Evolutionary conservation across 495 filamentous ascomycete genomes (phyloP).

Genomic region (Parachaetomium inaequale): DNA sequence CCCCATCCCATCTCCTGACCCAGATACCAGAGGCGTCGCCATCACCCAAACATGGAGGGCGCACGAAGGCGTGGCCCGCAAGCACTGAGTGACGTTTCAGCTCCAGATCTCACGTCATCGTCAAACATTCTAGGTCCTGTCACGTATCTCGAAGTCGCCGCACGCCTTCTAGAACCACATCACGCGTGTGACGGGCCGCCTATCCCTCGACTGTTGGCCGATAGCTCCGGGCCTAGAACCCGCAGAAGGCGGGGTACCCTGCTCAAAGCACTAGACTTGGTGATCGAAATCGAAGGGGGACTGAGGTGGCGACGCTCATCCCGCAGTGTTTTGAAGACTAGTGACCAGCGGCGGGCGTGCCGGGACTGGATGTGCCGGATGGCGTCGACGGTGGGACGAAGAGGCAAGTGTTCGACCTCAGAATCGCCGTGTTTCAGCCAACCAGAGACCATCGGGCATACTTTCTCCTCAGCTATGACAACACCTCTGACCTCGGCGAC

Average conservation of each 20-base stretch:
- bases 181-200: neutral
- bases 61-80: neutral
- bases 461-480: neutral
- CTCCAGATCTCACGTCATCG: neutral
- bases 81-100: neutral
- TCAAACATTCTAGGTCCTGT: neutral
- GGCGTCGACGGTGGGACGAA: neutral
- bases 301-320: slow-evolving; percentile 10
- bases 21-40: neutral
- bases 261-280: neutral
- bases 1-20: neutral
- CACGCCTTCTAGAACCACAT: neutral
- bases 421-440: neutral
- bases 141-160: neutral
- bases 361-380: neutral
- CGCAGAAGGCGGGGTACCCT: slow-evolving; percentile 11
- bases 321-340: neutral
- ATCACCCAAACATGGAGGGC: neutral
- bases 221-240: slow-evolving; percentile 2
- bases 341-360: neutral
- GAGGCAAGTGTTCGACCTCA: neutral
- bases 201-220: neutral
- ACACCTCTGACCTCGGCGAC: neutral
- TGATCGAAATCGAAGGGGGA: neutral
- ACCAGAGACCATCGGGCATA: neutral